phyloP scores from a whole-genome alignment of 2,329 filamentous ascomycete species.

The Aspergillus caelatus region DNA sequence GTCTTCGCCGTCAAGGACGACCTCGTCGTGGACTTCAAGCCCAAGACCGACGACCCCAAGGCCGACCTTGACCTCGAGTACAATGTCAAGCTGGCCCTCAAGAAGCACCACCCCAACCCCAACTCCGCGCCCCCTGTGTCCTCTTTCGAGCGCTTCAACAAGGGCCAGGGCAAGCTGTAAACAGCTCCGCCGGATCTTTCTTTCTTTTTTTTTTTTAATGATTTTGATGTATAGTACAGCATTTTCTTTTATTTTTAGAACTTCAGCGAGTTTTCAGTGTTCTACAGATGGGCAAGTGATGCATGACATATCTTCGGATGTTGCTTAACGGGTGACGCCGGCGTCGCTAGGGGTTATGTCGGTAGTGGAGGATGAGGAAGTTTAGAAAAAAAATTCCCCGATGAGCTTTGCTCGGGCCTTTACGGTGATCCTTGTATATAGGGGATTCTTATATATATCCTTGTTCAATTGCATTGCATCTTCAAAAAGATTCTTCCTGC shows the following conservation, averaged over 20 bases:
- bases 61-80: conserved; percentile 64
- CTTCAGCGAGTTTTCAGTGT: background rate
- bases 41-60: conserved; percentile 53
- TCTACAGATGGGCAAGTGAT: background rate
- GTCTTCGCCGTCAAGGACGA: conserved; percentile 66
- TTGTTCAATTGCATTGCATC: background rate
- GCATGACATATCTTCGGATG: conserved; percentile 14
- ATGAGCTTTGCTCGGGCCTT: background rate
- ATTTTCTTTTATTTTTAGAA: background rate
- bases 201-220: too few species aligned
- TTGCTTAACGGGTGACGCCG: too few species aligned
- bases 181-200: background rate
- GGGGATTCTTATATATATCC: background rate
- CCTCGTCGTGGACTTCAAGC: conserved; percentile 60
- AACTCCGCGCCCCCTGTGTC: conserved; percentile 42
- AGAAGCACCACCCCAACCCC: conserved; percentile 44
- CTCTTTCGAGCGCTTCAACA: conserved; percentile 41
- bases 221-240: background rate
- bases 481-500: background rate
- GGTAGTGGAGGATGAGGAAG: background rate
- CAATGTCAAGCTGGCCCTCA: conserved; percentile 60
- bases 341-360: too few species aligned
- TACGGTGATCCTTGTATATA: background rate
- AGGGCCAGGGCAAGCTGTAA: conserved; percentile 23
- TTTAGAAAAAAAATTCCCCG: background rate